These are phyloP conservation scores for Helminthosporium solani DNA, from an alignment of 2,329 filamentous ascomycete genomes.

Conservation along the genomic window DNA sequence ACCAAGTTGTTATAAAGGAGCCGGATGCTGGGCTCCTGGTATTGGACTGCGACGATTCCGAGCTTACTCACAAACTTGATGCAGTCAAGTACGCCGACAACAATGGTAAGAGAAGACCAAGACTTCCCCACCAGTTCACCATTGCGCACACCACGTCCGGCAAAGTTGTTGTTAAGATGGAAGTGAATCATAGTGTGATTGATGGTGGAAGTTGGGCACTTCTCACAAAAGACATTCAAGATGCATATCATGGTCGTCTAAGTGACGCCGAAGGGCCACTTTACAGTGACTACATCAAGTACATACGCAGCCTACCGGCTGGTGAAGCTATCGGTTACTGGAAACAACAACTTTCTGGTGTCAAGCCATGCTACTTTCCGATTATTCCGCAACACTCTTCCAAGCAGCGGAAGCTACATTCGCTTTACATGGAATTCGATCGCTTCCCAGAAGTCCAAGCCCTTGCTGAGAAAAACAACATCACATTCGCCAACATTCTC, in stretches of 20 bases:
- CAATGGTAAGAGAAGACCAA: conserved; percentile 32
- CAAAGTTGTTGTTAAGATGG: conserved; percentile 34
- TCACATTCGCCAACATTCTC: conserved; percentile 37
- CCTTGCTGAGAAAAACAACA: conserved; percentile 26
- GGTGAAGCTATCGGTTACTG: conserved; percentile 30
- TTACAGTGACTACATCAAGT: conserved; percentile 41
- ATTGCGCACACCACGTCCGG: conserved; percentile 30
- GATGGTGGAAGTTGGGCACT: conserved; percentile 36
- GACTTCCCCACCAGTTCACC: conserved; percentile 35
- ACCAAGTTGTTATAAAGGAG: conserved; percentile 35
- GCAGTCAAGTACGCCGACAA: conserved; percentile 27
- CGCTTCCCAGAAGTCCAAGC: conserved; percentile 31
- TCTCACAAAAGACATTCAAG: conserved; percentile 32
- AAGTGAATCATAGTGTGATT: conserved; percentile 39
- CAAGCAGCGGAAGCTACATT: conserved; percentile 28
- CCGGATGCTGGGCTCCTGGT: conserved; percentile 25
- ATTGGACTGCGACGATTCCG: conserved; percentile 25
- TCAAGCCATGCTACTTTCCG: conserved; percentile 38
- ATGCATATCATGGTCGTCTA: conserved; percentile 32
- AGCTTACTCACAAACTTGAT: conserved; percentile 22
- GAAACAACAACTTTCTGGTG: conserved; percentile 31
- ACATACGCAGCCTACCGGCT: conserved; percentile 24
- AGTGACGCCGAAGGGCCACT: conserved; percentile 27
- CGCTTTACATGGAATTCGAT: conserved; percentile 31
- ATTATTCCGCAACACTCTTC: conserved; percentile 20